Percentiles rank a stretch among this genome's conserved stretches.
phyloP scores from a whole-genome alignment of 495 filamentous ascomycete species.

The Thozetella sp. region DNA sequence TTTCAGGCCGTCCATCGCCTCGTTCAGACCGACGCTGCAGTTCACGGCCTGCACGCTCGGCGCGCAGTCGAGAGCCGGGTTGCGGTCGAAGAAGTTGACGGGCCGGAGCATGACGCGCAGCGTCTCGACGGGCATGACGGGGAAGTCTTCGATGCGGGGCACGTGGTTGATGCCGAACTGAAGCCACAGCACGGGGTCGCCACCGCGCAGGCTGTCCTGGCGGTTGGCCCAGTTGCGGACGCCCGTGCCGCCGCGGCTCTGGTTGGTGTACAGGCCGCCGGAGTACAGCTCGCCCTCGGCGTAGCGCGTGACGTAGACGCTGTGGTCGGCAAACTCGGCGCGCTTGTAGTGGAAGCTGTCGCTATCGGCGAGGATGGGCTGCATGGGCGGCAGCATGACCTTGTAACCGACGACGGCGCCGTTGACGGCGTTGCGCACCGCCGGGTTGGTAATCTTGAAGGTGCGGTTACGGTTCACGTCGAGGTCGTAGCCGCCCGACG shows the following conservation, averaged over 20 bases:
- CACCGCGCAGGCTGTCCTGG: slow-evolving; percentile 14
- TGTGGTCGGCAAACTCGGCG: slow-evolving; percentile 81
- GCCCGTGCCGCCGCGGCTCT: slow-evolving; percentile 41
- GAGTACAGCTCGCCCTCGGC: slow-evolving; percentile 79
- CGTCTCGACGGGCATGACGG: slow-evolving; percentile 47
- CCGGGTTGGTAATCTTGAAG: slow-evolving; percentile 80
- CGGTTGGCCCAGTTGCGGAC: slow-evolving; percentile 22
- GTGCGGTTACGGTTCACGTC: slow-evolving; percentile 64
- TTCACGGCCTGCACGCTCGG: slow-evolving; percentile 8
- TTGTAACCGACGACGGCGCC: slow-evolving; percentile 80
- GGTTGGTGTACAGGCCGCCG: slow-evolving; percentile 85
- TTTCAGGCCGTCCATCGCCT: not conserved
- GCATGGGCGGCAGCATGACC: slow-evolving; percentile 71
- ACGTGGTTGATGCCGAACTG: slow-evolving; percentile 64
- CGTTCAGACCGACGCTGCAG: slow-evolving; percentile 6
- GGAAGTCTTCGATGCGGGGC: slow-evolving; percentile 62
- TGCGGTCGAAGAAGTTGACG: slow-evolving; percentile 18
- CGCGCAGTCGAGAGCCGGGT: slow-evolving; percentile 19
- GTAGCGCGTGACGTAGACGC: slow-evolving; percentile 81
- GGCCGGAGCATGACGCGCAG: slow-evolving; percentile 13
- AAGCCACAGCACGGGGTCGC: slow-evolving; percentile 58
- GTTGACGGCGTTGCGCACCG: slow-evolving; percentile 69
- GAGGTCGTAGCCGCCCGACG: slow-evolving; percentile 55
- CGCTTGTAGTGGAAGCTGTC: slow-evolving; percentile 70
- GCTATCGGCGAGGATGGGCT: slow-evolving; percentile 75